phyloP scores from a whole-genome alignment of 495 filamentous ascomycete species.

The Hypomontagnella submonticulosa region DNA sequence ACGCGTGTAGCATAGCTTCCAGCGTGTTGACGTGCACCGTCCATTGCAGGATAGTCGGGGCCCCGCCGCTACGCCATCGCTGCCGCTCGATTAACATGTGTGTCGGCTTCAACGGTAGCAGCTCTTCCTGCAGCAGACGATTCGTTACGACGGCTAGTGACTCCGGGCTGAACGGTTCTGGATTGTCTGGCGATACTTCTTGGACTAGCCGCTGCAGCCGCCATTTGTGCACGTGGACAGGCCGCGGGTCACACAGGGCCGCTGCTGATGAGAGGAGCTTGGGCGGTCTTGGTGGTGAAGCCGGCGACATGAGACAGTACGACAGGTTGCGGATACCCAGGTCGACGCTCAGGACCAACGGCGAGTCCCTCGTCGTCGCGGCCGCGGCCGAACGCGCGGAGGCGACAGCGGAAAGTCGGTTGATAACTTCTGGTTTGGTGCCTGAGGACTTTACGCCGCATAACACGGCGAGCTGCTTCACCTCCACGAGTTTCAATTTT shows the following conservation, averaged over 20 bases:
- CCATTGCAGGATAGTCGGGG: slow-evolving; percentile 81
- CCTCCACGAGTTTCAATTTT: slow-evolving; percentile 17
- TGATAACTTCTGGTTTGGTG: slow-evolving; percentile 33
- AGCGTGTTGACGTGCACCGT: slow-evolving; percentile 90
- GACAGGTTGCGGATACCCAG: slow-evolving; percentile 89
- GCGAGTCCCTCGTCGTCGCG: neutral
- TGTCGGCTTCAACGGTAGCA: slow-evolving; percentile 65
- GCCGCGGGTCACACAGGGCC: slow-evolving; percentile 27
- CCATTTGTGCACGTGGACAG: slow-evolving; percentile 48
- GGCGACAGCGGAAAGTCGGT: slow-evolving; percentile 26
- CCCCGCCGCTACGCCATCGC: slow-evolving; percentile 78
- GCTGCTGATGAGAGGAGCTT: slow-evolving; percentile 25
- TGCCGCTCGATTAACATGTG: slow-evolving; percentile 91
- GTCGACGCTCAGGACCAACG: slow-evolving; percentile 80
- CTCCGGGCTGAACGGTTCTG: slow-evolving; percentile 65
- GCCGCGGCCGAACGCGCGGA: slow-evolving; percentile 1
- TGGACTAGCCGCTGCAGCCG: slow-evolving; percentile 47
- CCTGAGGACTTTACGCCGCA: slow-evolving; percentile 39
- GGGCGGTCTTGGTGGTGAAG: slow-evolving; percentile 31
- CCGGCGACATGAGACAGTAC: slow-evolving; percentile 69
- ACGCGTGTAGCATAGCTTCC: slow-evolving; percentile 86
- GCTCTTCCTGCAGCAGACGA: slow-evolving; percentile 60
- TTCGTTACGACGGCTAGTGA: slow-evolving; percentile 71
- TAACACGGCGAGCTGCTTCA: slow-evolving; percentile 38
- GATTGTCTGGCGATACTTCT: neutral